These are phyloP conservation scores for Rhododendron ferrugineum DNA, from an alignment of 148 eudicot species.

Conservation along the genomic window DNA sequence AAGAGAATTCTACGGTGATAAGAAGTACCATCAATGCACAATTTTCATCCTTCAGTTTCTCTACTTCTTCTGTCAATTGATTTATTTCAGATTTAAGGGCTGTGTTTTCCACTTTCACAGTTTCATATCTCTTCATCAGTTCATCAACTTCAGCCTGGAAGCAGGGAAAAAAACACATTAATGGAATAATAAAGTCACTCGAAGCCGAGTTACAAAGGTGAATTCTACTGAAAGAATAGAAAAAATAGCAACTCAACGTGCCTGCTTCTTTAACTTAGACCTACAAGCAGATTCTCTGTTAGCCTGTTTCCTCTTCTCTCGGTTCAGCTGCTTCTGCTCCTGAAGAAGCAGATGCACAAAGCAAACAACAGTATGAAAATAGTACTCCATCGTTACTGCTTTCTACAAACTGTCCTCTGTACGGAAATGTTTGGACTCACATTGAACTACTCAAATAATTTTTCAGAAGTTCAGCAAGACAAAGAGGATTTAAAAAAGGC, in stretches of 20 bases:
- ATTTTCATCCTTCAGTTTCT: too few species aligned
- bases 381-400: neutral
- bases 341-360: neutral
- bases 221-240: too few species aligned
- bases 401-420: neutral
- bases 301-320: constrained; percentile 21
- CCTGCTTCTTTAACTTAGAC: constrained; percentile 25
- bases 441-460: neutral
- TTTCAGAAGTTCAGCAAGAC: neutral
- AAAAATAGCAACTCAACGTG: neutral
- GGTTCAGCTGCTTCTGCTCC: constrained; percentile 13
- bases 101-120: too few species aligned
- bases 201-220: too few species aligned
- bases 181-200: too few species aligned
- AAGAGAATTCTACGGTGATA: too few species aligned
- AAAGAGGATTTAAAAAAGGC: neutral
- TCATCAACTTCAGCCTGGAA: too few species aligned
- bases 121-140: too few species aligned
- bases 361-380: neutral
- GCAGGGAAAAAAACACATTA: too few species aligned
- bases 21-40: too few species aligned
- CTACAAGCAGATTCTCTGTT: constrained; percentile 24
- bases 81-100: too few species aligned
- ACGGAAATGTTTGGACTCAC: neutral
- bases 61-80: too few species aligned